These are phyloP conservation scores for Pelagophyceae sp. DNA, from an alignment of 352 stramenopile species.

Conservation along the genomic window DNA sequence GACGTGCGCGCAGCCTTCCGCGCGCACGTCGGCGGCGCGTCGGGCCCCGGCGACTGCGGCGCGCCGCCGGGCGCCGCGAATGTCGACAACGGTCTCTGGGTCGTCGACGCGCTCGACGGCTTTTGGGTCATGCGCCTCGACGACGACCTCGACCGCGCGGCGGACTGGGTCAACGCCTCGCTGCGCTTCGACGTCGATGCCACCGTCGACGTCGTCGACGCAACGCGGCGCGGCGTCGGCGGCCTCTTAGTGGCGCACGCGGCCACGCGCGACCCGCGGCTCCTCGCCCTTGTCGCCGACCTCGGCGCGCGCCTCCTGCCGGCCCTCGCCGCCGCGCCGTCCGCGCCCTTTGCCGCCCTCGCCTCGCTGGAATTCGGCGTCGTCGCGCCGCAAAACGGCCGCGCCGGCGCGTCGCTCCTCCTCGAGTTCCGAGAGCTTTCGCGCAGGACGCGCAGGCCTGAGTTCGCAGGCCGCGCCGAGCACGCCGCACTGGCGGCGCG, in stretches of 20 bases:
- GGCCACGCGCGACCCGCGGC: too few relatives aligned
- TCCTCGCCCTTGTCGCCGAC: not conserved
- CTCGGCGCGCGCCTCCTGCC: not conserved
- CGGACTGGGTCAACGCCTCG: not conserved
- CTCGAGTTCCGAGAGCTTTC: not conserved
- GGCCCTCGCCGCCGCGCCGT: not conserved
- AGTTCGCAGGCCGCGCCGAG: too few relatives aligned
- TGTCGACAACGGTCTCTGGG: too few relatives aligned
- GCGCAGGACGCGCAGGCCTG: not conserved
- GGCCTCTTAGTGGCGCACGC: too few relatives aligned
- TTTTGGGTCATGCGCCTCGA: conserved; percentile 1
- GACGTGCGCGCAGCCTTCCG: too few relatives aligned
- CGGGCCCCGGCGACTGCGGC: too few relatives aligned
- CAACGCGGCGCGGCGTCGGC: too few relatives aligned
- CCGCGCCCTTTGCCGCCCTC: not conserved
- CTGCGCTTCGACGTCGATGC: not conserved
- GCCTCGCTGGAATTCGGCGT: not conserved
- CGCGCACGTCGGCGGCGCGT: too few relatives aligned
- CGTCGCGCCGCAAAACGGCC: not conserved
- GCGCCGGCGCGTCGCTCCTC: not conserved
- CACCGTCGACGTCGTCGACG: not conserved
- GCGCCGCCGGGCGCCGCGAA: too few relatives aligned
- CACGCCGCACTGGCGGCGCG: too few relatives aligned
- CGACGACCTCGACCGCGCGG: not conserved
- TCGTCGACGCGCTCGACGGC: not conserved